Evolutionary conservation across 2,329 filamentous ascomycete genomes (phyloP), one percentile per base, ranked within the genome.

Genomic region (Penicillium sp.): DNA sequence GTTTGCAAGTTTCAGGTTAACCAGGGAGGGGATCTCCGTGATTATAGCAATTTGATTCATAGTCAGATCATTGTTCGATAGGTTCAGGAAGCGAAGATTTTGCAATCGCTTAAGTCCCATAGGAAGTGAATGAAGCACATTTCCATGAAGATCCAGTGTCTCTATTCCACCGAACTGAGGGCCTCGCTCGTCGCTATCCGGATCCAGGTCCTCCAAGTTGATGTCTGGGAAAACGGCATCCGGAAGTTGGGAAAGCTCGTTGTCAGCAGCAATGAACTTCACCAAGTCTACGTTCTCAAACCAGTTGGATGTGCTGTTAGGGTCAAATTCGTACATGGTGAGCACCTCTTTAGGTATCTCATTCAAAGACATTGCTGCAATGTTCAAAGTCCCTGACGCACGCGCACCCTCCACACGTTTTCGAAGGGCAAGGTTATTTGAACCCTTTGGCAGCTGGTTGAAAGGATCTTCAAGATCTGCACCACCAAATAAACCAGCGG

Each of bases 221-320:
- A 73, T 65, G 65, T 97, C 92, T 0, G 93, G 93, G 65, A 98
- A 97, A 19, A 92, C 79, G 2, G 80, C 77, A 19, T 95, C 90
- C 2, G 86, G 84, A 33, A 98, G 80, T 31, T 80, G 79, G 66
- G 90, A 86, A 48, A 99, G 75, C 68, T 96, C 90, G 68, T 99
- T 98, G 69, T 96, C 92, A 9, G 93, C 92, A 6, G 90, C 92
- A 62, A 95, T 85, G 49, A 98, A 86, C 59, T 89, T 86, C 1
- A 88, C 89, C 46, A 98, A 77, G 69, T 98, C 93, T 11, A 98
- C 91, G 57, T 90, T 89, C 73, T 98, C 93, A 2, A 92, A 92
- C 95, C 95, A 98, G 33, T 88, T 86, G 35, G 83, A 85, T 22
- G 83, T 78, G 13, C 79, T 80, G 37, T 88, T 85, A 54, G 84